Conservation (phyloP, 805 yeast species). For the Hanseniaspora mollemarum region DNA sequence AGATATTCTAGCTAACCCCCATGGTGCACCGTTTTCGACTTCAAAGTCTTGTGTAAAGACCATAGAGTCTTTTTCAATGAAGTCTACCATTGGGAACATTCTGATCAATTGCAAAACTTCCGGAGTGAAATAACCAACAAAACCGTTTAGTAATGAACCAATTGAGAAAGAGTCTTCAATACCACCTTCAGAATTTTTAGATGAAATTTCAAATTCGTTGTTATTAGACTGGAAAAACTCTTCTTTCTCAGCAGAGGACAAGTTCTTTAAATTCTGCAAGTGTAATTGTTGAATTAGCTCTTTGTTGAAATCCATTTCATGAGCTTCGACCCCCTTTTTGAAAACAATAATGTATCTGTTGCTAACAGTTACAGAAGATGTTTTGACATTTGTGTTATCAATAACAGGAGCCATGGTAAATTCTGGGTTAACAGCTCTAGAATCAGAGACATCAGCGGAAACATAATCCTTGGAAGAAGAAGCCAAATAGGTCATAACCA, state of each 20-base stretch:
- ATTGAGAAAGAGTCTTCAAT: constrained; percentile 51
- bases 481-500: neutral
- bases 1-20: constrained; percentile 88
- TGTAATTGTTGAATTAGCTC: constrained; percentile 52
- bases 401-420: constrained; percentile 13
- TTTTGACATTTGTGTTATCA: neutral
- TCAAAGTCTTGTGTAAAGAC: constrained; percentile 55
- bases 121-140: constrained; percentile 73
- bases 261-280: constrained; percentile 33
- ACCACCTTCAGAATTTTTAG: constrained; percentile 35
- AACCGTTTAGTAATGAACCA: constrained; percentile 53
- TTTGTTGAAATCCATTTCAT: constrained; percentile 52
- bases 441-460: neutral
- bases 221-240: constrained; percentile 31
- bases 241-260: constrained; percentile 26
- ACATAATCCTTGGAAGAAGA: neutral
- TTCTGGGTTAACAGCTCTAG: neutral
- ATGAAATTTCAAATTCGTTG: constrained; percentile 20
- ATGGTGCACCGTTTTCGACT: constrained; percentile 75
- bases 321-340: constrained; percentile 48
- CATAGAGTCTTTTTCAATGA: constrained; percentile 63
- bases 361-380: constrained; percentile 33
- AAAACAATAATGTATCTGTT: constrained; percentile 78
- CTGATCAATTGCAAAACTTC: constrained; percentile 64
- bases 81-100: constrained; percentile 50